A percentile compares a stretch with the other conserved stretches of the same genome.
Evolutionary conservation across 331 rosid species (phyloP).

Genomic region (Pyrus hybrid): DNA sequence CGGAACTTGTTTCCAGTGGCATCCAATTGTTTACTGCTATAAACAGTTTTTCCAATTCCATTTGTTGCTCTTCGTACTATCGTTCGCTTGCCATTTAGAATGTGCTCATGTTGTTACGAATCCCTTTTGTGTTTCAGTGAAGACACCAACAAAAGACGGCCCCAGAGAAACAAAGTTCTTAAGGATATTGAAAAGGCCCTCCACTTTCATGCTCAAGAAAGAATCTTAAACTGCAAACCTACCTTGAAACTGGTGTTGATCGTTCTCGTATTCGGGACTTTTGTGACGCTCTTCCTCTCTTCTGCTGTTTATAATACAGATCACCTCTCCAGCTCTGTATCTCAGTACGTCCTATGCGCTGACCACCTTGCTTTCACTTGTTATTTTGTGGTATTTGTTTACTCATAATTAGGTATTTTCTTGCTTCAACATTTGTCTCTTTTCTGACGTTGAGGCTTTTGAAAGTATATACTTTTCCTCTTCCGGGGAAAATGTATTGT

Average conservation of each 20-base stretch:
- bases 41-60: not conserved
- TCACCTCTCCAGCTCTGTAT: slow-evolving; percentile 34
- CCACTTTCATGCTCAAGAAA: slow-evolving; percentile 46
- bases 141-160: slow-evolving; percentile 56
- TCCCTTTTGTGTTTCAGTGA: slow-evolving; percentile 48
- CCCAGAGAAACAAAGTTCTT: slow-evolving; percentile 53
- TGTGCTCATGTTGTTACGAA: slow-evolving; percentile 4
- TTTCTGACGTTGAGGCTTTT: not conserved
- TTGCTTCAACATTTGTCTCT: not conserved
- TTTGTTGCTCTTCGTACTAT: slow-evolving; percentile 6
- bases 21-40: not conserved
- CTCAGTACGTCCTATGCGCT: slow-evolving; percentile 41
- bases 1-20: no score
- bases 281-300: slow-evolving; percentile 64
- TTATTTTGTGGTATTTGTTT: slow-evolving; percentile 3
- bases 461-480: not conserved
- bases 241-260: slow-evolving; percentile 64
- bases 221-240: slow-evolving; percentile 61
- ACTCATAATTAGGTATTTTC: slow-evolving; percentile 5
- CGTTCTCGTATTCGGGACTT: slow-evolving; percentile 57
- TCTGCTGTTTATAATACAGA: slow-evolving; percentile 66
- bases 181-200: slow-evolving; percentile 57
- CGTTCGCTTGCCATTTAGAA: not conserved
- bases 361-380: slow-evolving; percentile 15
- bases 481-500: not conserved